Conservation (phyloP, 2,329 filamentous ascomycete genomes). For the Sporothrix euskadiensis region DNA sequence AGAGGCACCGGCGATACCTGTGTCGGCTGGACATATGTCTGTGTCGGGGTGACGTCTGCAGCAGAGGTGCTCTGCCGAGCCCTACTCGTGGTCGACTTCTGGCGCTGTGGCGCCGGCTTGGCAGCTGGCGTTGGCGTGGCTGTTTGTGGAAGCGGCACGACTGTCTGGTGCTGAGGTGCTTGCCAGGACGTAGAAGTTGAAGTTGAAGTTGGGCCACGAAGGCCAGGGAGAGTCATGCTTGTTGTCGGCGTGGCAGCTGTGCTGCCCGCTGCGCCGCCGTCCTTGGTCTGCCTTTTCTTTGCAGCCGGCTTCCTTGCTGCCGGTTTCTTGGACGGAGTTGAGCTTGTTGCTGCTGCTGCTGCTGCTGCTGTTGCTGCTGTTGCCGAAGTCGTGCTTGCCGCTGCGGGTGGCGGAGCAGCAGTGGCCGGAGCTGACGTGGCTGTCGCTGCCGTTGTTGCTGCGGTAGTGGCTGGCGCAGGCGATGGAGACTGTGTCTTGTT, state of each 20-base stretch:
- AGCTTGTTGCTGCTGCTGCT: neutral
- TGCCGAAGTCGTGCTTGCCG: neutral
- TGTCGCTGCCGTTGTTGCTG: neutral
- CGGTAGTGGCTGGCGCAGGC: neutral
- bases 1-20: slow-evolving; percentile 15
- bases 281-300: neutral
- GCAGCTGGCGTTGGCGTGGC: neutral
- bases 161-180: neutral
- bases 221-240: neutral
- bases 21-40: neutral
- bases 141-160: neutral
- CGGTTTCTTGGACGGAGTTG: neutral
- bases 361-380: neutral
- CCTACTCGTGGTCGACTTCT: slow-evolving; percentile 11
- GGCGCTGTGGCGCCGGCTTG: neutral
- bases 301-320: neutral
- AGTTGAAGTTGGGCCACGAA: neutral
- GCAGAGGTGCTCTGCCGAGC: neutral
- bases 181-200: neutral
- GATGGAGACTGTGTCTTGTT: slow-evolving; percentile 35
- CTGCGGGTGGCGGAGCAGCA: neutral
- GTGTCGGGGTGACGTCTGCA: neutral
- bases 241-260: neutral
- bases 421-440: neutral
- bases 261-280: neutral